Evolutionary conservation across 306 rosid genomes (phyloP), one percentile per base, ranked within the genome.

Genomic region (Vigna angularis): DNA sequence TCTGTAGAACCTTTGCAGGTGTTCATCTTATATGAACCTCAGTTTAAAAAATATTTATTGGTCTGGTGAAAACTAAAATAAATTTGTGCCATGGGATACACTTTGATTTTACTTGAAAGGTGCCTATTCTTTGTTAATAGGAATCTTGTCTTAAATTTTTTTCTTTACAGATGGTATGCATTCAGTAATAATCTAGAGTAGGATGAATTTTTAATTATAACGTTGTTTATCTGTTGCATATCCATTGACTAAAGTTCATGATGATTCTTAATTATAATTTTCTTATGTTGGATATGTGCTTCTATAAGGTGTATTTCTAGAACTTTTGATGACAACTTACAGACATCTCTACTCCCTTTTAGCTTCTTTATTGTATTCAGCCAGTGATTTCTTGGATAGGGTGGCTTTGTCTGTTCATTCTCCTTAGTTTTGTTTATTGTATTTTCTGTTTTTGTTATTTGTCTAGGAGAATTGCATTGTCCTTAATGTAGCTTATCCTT

Each of bases 31-130:
- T 36, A 36, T 9, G 56, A 78, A 62, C 26, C 47, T 64, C 70
- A 50, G 17, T 77, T 66, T 47, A 71, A 20, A 42, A 56, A 80
- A 18, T 28, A 53, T 58, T 64, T 47, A 15, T 64, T 47, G 61
- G 72, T 56, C 62, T 48, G 7, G 49, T 62, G 48, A 56, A 70
- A 48, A 58, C 10, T 48, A 53, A 24, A 53, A 66, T 70, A 42
- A 18, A 47, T 70, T 45, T 38, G 66, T 64, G 50, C 57, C 40
- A 45, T 22, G 24, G 34, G 70, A 65, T 66, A 66, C 17, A 30
- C 61, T 56, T 56, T 15, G 42, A 65, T 52, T 77, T 71, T 77
- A 57, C n/a, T 48, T 64, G 78, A 63, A 50, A 73, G 18, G 30
- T 66, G 70, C 32, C 51, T 62, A 15, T 26, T 38, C 15, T 8